Base-by-base conservation (phyloP, 2,329 filamentous ascomycete species). In the Paracamarosporium sp. region DNA sequence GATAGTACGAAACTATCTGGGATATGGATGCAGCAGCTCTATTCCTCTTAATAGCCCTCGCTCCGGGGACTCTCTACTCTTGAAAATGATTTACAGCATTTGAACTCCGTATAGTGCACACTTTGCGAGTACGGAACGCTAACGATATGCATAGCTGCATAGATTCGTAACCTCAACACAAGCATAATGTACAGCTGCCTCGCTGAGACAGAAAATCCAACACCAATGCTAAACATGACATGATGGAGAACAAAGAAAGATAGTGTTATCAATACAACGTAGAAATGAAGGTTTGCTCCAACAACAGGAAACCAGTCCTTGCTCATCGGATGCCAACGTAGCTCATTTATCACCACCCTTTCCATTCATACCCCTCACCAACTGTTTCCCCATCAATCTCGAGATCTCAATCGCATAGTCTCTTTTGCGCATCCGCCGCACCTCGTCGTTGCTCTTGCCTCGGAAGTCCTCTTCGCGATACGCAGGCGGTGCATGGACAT, bases 381-480 rank as follows among this genome's bases (percentile, higher is more conserved):
- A 48, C 56, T 72, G 69, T 20, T 55, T 56, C 12, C 67, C 66
- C 69, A 72, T 71, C 53, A 67, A 63, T 50, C 67, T 63, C 28
- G 66, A 67, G 1, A 72, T 53, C 58, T 71, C 66, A 48, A 66
- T 68, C 4, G 69, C 64, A 28, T 72, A 72, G 30, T 71, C 68
- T 13, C 50, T 53, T 54, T 63, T 65, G 5, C 65, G 53, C 66
- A 70, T 71, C 30, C 43, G 63, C 2, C 57, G 50, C 40, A 58
- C 55, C 41, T 69, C 59, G n/a, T 70, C 63, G 25, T 64, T 64
- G 15, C 57, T 65, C 61, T 68, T 70, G 13, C 66, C 60, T 52
- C 65, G 62, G 38, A 68, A 70, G 38, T 66, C 57, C 36, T 64
- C 53, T 17, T 67, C 62, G 15, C 62, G 61, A 45, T 63, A 70